These are phyloP conservation scores for Trichoderma citrinoviride DNA, from an alignment of 2,329 filamentous ascomycete species.

Conservation along the genomic window DNA sequence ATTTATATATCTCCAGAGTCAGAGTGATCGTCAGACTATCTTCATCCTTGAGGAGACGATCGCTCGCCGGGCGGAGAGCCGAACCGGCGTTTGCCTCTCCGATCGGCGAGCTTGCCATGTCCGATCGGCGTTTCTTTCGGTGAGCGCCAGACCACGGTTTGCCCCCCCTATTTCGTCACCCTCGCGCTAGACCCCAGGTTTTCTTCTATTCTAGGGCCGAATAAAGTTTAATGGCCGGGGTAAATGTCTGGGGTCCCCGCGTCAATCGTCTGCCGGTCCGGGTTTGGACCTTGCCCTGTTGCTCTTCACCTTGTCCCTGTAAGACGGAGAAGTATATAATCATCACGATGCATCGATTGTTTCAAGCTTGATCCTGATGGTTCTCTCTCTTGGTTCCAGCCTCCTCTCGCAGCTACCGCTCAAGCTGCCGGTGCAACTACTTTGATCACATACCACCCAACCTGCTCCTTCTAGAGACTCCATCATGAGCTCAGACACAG, in stretches of 20 bases:
- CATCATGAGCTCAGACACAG: neutral
- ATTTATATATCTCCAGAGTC: conserved; percentile 1
- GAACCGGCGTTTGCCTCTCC: conserved; percentile 6
- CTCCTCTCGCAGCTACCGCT: neutral
- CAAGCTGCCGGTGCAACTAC: neutral
- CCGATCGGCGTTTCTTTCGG: conserved; percentile 6
- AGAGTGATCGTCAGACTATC: neutral
- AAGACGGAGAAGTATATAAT: conserved; percentile 3
- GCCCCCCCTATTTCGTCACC: neutral
- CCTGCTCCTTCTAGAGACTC: neutral
- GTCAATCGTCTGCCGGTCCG: conserved; percentile 3
- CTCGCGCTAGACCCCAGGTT: conserved; percentile 7
- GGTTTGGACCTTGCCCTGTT: neutral
- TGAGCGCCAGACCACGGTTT: neutral
- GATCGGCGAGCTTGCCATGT: conserved; percentile 1
- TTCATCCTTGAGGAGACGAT: conserved; percentile 1
- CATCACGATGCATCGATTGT: neutral
- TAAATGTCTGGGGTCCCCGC: conserved; percentile 13
- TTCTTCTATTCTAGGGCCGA: neutral
- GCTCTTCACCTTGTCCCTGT: neutral
- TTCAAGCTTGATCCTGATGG: neutral
- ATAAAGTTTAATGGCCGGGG: neutral
- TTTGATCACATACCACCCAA: neutral
- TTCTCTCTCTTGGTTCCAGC: neutral
- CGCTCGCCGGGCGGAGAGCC: neutral